phyloP scores from a whole-genome alignment of 2,329 filamentous ascomycete genomes.

The Stachybotrys elegans region DNA sequence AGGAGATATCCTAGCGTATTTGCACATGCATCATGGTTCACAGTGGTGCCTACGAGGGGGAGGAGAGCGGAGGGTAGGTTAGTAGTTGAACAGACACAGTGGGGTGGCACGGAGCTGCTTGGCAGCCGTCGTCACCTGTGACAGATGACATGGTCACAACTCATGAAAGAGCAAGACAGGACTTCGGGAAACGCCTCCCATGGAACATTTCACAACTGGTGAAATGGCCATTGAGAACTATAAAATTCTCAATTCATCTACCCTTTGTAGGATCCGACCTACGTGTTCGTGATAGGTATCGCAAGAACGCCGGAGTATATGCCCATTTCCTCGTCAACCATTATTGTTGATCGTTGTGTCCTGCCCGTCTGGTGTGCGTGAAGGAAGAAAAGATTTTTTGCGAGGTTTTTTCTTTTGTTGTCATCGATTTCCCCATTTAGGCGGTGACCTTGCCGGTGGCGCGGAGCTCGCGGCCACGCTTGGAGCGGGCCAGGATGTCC shows the following conservation, averaged over 20 bases:
- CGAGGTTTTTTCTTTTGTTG: conserved; percentile 16
- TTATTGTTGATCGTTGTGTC: conserved; percentile 11
- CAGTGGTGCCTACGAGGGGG: too few species aligned
- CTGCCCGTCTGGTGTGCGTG: conserved; percentile 10
- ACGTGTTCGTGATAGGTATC: conserved; percentile 21
- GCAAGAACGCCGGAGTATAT: conserved; percentile 34
- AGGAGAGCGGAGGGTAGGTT: too few species aligned
- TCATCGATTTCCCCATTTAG: conserved; percentile 27
- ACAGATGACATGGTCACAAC: conserved; percentile 8
- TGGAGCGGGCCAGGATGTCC: conserved; percentile 81
- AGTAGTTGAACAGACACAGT: too few species aligned
- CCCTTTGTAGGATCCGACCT: conserved; percentile 28
- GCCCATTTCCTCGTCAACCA: conserved; percentile 26
- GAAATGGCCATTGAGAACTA: conserved; percentile 69
- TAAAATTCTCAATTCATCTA: conserved; percentile 39
- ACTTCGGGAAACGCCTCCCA: conserved; percentile 72
- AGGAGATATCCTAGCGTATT: conserved; percentile 81
- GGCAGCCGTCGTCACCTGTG: too few species aligned
- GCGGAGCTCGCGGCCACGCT: conserved; percentile 70
- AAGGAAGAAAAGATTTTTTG: conserved; percentile 14
- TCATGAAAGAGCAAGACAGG: conserved; percentile 19
- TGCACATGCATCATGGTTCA: too few species aligned
- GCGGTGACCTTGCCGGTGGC: conserved; percentile 65
- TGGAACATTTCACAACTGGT: conserved; percentile 66
- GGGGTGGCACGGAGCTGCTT: too few species aligned